Evolutionary conservation across 2,329 filamentous ascomycete species (phyloP), one percentile per base, ranked within the genome.

Genomic region (Fusarium sp.): DNA sequence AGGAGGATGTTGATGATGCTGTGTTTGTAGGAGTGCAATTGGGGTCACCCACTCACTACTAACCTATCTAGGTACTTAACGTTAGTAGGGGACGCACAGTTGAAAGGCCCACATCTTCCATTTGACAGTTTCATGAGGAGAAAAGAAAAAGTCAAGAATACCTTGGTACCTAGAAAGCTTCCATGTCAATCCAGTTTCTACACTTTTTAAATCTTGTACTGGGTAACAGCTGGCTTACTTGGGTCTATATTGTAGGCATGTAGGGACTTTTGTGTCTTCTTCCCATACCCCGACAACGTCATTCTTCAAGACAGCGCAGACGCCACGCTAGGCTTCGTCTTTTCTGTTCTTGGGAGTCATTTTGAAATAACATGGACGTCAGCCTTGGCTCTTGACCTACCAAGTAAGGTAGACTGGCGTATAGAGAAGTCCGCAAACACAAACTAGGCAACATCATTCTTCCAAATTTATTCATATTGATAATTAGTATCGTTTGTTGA

Each of bases 81-180:
- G n/a, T n/a, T n/a, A n/a, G n/a, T 61, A 72, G 48, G 42, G 60
- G 42, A 54, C 18, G 26, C 26, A 18, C 6, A 51, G 36, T 22
- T 42, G 18, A 14, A 56, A 38, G 70, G 48, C 61, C 70, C 65
- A 73, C 70, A 73, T 59, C 54, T 70, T 66, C 51, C 30, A 15
- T 24, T 41, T 41, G 31, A 22, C 10, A 26, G 33, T 16, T 35
- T 35, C n/a, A n/a, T 36, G 50, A 35, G 24, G 10, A 35, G 31
- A 35, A 35, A 36, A 26, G 6, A 36, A 51, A 51, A 36, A 26
- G 31, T 9, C 31, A 35, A 36, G 18, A 53, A n/a, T n/a, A n/a
- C n/a, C n/a, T n/a, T n/a, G n/a, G n/a, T n/a, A n/a, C n/a, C n/a
- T n/a, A n/a, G n/a, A n/a, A n/a, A n/a, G n/a, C n/a, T n/a, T n/a